Base-by-base conservation (phyloP, 1,284 basidiomycete genomes). In the Anthracocystis walkeri region DNA sequence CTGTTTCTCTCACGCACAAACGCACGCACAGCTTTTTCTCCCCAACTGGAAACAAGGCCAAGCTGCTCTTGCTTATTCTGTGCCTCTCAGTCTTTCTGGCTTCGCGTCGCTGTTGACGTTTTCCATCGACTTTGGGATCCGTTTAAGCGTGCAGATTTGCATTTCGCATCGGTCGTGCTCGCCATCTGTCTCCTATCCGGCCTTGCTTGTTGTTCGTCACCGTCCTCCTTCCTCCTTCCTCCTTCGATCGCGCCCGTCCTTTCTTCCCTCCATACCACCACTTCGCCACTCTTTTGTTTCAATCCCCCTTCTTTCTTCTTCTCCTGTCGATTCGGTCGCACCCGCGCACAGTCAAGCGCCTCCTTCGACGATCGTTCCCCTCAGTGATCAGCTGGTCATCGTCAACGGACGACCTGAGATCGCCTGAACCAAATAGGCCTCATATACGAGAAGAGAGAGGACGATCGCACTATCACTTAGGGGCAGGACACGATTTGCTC, bases 201-300 rank as follows among this genome's bases (percentile, higher is more conserved):
- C 25, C 3, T 49, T 33, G n/a, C 27, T 27, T 20, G 10, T 33
- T 31, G 27, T 18, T 20, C 7, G n/a, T 42, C 18, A 42, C 33
- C 31, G 0, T 51, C 29, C 31, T 20, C 18, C 27, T 38, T 41
- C 20, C 29, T 29, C 29, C 29, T 29, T 27, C 23, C 16, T 35
- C 23, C 4, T 27, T 16, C 45, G 25, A 14, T 46, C 45, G 25
- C 23, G 27, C 12, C 35, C 16, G 35, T 7, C n/a, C n/a, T 42
- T 42, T 42, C n/a, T n/a, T 42, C 18, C 40, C 12, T 49, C 25
- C 38, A 29, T 10, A 7, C 5, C 40, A 44, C 27, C 40, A 31
- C n/a, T 41, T 55, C 25, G 40, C 53, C 53, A 31, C 44, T 51
- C 49, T 23, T 51, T 51, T 51, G 49, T 31, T 20, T 31, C 48